Base-by-base conservation (phyloP, 352 stramenopile species). In the Phytophthora tubulina region DNA sequence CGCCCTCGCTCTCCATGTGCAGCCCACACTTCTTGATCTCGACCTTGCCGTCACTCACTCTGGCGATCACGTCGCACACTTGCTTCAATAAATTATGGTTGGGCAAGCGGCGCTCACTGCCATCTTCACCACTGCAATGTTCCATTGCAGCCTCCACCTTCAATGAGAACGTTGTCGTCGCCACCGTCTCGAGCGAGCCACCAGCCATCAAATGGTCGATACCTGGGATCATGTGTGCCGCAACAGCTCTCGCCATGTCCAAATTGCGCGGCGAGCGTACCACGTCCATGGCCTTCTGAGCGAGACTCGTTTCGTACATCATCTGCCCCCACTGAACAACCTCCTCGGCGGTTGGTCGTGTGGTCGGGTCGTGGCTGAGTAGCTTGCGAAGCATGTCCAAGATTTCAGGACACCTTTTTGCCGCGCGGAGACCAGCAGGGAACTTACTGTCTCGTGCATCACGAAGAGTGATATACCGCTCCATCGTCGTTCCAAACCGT, bases 1-100 rank as follows among this genome's bases (percentile, higher is more conserved):
- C 87, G 14, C 85, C 76, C 38, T 82, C 85, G 49, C 81, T 83
- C 70, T 94, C 81, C 48, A 93, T 78, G 48, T 94, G 83, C 31
- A 96, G 72, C 1, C 86, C 88, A 48, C 85, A 96, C 60, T 92
- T 91, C 56, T 93, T 93, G 52, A 96, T 94, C 81, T 91, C 86
- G 31, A 94, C 82, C 42, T 81, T 78, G 9, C 84, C 82, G 21
- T 81, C 75, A 48, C 78, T 84, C 58, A 89, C 75, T 36, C 78
- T 63, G 5, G 76, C 80, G 44, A 96, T 93, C 58, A 94, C 82
- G 49, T 96, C 87, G 69, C 85, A 94, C 41, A 96, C 73, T 67
- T 93, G 78, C 72, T 94, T 91, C 67, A 96, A 86, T 82, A 96
- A 86, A 75, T 94, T 89, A 88, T 96, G 88, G 70, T 94, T 93